phyloP scores from a whole-genome alignment of 257 asterid genomes.

The Forsythia viridissima region DNA sequence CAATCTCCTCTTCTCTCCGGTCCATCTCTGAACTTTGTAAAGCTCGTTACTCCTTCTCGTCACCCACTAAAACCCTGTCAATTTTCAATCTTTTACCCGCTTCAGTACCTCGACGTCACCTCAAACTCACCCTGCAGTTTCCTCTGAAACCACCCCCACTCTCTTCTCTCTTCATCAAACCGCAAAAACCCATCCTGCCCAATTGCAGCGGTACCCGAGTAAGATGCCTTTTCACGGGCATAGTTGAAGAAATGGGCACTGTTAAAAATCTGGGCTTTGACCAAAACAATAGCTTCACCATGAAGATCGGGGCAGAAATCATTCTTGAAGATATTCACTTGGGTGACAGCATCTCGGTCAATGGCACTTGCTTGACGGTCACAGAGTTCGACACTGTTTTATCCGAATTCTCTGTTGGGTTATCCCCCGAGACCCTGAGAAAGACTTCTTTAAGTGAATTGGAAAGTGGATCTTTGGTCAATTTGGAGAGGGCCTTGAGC shows the following conservation, averaged over 20 bases:
- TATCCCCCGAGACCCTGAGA: constrained; percentile 82
- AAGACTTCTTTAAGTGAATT: constrained; percentile 67
- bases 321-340: constrained; percentile 69
- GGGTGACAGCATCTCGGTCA: constrained; percentile 92
- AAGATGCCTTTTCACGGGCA: constrained; percentile 80
- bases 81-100: constrained; percentile 18
- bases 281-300: constrained; percentile 53
- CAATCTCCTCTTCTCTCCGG: neutral
- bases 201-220: constrained; percentile 27
- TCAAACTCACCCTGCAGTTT: constrained; percentile 20
- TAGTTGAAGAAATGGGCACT: constrained; percentile 85
- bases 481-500: constrained; percentile 79
- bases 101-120: constrained; percentile 9
- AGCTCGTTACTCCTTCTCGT: constrained; percentile 9
- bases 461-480: constrained; percentile 60
- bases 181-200: constrained; percentile 34
- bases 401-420: constrained; percentile 65
- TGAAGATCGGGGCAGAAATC: constrained; percentile 59
- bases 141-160: constrained; percentile 43
- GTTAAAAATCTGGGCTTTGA: constrained; percentile 61
- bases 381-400: constrained; percentile 48
- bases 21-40: constrained; percentile 29
- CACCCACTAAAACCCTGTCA: constrained; percentile 9
- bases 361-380: constrained; percentile 84
- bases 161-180: constrained; percentile 39